Percentiles rank a stretch among this genome's conserved stretches.
Evolutionary conservation across 2,329 filamentous ascomycete genomes (phyloP).

Genomic region (Akanthomyces lecanii): DNA sequence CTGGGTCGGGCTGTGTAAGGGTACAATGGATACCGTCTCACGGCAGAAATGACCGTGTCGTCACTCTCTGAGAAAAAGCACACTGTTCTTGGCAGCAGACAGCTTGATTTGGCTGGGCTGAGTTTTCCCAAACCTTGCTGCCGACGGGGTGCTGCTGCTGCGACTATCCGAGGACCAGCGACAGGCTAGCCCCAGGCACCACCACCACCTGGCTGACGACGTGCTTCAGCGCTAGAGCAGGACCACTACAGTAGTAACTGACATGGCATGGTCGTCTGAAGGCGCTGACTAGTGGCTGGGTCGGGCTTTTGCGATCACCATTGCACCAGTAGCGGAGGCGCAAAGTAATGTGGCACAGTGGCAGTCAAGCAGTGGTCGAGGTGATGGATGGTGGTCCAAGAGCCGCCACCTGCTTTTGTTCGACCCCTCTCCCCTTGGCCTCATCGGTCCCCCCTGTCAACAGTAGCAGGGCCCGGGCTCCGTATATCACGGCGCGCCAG

Average conservation of each 20-base stretch:
- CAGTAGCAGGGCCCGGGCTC: slow-evolving; percentile 5
- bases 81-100: not conserved
- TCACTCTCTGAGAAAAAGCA: not conserved
- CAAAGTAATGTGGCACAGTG: not conserved
- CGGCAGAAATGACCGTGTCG: not conserved
- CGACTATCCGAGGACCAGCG: not conserved
- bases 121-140: not conserved
- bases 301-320: slow-evolving; percentile 4
- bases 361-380: not conserved
- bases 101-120: not conserved
- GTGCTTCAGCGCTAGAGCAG: not conserved
- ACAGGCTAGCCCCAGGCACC: slow-evolving; percentile 10
- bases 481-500: slow-evolving; percentile 1
- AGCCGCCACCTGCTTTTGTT: not conserved
- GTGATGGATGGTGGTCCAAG: not conserved
- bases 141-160: not conserved
- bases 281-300: slow-evolving; percentile 13
- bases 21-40: not conserved
- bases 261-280: slow-evolving; percentile 10
- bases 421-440: slow-evolving; percentile 2
- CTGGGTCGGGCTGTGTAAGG: slow-evolving; percentile 2
- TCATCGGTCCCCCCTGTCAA: not conserved
- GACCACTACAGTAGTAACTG: not conserved
- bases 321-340: not conserved
- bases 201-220: not conserved